phyloP scores from a whole-genome alignment of 2,329 filamentous ascomycete genomes.

The Coleophoma eucalyptorum region DNA sequence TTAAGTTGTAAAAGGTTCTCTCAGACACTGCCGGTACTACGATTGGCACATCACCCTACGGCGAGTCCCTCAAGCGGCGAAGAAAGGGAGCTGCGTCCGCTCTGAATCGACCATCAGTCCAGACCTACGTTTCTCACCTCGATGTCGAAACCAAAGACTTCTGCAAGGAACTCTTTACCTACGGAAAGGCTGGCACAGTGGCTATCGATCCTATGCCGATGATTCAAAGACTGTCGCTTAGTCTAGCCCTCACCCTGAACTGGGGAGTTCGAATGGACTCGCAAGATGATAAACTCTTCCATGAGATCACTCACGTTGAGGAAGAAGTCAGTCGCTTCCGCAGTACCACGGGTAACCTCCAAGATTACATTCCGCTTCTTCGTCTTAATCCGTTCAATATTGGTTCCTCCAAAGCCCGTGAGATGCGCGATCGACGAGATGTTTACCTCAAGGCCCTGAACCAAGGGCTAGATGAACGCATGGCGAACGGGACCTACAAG shows the following conservation, averaged over 20 bases:
- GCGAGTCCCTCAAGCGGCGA: slow-evolving; percentile 58
- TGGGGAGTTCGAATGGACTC: slow-evolving; percentile 60
- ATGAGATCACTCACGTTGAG: slow-evolving; percentile 60
- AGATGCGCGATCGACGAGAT: slow-evolving; percentile 57
- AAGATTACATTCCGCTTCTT: slow-evolving; percentile 57
- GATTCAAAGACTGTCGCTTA: slow-evolving; percentile 61
- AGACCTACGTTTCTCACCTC: slow-evolving; percentile 58
- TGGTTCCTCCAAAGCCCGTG: slow-evolving; percentile 53
- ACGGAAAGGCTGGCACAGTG: slow-evolving; percentile 49
- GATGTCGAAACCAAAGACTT: slow-evolving; percentile 62
- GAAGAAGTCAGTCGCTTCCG: slow-evolving; percentile 57
- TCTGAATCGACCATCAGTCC: slow-evolving; percentile 60
- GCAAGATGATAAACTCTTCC: slow-evolving; percentile 56
- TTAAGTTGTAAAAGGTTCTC: slow-evolving; percentile 40
- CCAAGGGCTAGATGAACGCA: slow-evolving; percentile 53
- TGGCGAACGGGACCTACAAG: slow-evolving; percentile 55
- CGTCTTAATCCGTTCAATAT: slow-evolving; percentile 57
- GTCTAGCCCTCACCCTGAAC: slow-evolving; percentile 60
- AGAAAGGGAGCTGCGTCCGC: slow-evolving; percentile 63
- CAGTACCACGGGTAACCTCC: slow-evolving; percentile 56
- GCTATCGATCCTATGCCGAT: slow-evolving; percentile 64
- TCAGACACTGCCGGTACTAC: slow-evolving; percentile 64
- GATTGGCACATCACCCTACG: slow-evolving; percentile 65
- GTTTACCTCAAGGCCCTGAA: slow-evolving; percentile 56
- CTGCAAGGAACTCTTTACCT: slow-evolving; percentile 53